Percentiles rank a stretch among this genome's conserved stretches.
phyloP scores from a whole-genome alignment of 805 yeast species.

The Yarrowia sp. region DNA sequence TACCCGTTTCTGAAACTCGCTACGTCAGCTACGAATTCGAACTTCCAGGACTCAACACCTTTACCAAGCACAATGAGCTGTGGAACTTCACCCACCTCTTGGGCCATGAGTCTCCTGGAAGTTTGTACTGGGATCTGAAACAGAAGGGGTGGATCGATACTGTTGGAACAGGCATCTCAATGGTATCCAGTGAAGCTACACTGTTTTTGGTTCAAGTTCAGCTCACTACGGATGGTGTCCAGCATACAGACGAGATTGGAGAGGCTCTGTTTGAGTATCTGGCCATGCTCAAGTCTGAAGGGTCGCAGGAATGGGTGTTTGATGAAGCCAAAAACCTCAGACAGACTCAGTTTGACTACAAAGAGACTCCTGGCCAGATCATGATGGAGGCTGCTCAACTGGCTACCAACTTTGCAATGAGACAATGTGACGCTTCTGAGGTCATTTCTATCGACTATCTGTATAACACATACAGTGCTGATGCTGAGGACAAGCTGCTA shows the following conservation, averaged over 20 bases:
- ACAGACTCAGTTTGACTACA: conserved; percentile 69
- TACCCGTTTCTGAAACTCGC: background rate
- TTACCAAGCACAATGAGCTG: no score
- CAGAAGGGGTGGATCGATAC: conserved; percentile 73
- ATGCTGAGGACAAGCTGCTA: conserved; percentile 51
- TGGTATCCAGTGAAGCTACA: conserved; percentile 59
- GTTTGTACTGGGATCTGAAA: conserved; percentile 69
- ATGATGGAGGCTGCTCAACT: conserved; percentile 67
- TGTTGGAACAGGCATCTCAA: conserved; percentile 63
- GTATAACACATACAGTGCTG: conserved; percentile 56
- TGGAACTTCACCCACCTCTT: conserved; percentile 72
- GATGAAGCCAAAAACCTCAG: conserved; percentile 69
- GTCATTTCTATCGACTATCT: conserved; percentile 56
- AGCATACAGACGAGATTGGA: conserved; percentile 59
- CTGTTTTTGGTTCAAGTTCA: conserved; percentile 66
- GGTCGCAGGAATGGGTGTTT: conserved; percentile 76
- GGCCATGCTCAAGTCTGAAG: conserved; percentile 52
- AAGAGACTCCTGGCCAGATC: conserved; percentile 65
- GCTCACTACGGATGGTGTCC: conserved; percentile 66
- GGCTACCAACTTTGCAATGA: conserved; percentile 58
- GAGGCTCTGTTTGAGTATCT: conserved; percentile 69
- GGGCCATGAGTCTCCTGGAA: conserved; percentile 93
- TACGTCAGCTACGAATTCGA: background rate
- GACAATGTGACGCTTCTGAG: conserved; percentile 57
- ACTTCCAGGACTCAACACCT: background rate